These are phyloP conservation scores for Ceratorhiza oryzae-sativae DNA, from an alignment of 1,284 basidiomycete species.

Conservation along the genomic window DNA sequence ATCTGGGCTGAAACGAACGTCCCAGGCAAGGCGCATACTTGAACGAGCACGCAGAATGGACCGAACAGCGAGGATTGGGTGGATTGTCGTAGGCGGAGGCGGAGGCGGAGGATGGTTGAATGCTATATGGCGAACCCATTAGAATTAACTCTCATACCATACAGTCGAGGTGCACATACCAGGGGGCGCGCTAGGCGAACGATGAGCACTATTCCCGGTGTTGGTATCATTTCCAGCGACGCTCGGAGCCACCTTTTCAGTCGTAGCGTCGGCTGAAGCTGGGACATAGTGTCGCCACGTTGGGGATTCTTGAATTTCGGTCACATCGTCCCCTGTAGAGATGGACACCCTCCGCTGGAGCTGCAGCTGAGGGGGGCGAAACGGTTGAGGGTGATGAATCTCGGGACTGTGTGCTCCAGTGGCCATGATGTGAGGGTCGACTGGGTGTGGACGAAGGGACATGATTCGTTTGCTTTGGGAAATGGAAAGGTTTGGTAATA, in stretches of 20 bases:
- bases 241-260: slow-evolving; percentile 14
- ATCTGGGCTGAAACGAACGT: slow-evolving; percentile 23
- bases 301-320: not conserved
- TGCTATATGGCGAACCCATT: not conserved
- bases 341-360: slow-evolving; percentile 20
- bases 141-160: not conserved
- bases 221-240: not conserved
- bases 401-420: slow-evolving; percentile 5
- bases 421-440: not conserved
- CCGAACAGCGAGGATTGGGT: not conserved
- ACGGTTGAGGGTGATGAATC: slow-evolving; percentile 27
- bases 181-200: slow-evolving; percentile 26
- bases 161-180: not conserved
- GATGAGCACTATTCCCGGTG: not conserved
- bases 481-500: not conserved
- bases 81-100: slow-evolving; percentile 3
- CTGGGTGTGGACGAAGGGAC: slow-evolving; percentile 24
- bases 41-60: slow-evolving; percentile 10
- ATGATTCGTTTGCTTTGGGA: not conserved
- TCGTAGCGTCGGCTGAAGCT: slow-evolving; percentile 4
- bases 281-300: slow-evolving; percentile 16
- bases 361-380: not conserved
- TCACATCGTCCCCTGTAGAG: not conserved
- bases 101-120: not conserved
- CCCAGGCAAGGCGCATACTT: slow-evolving; percentile 18